phyloP scores from a whole-genome alignment of 2,329 filamentous ascomycete genomes.

The Diaporthe citri region DNA sequence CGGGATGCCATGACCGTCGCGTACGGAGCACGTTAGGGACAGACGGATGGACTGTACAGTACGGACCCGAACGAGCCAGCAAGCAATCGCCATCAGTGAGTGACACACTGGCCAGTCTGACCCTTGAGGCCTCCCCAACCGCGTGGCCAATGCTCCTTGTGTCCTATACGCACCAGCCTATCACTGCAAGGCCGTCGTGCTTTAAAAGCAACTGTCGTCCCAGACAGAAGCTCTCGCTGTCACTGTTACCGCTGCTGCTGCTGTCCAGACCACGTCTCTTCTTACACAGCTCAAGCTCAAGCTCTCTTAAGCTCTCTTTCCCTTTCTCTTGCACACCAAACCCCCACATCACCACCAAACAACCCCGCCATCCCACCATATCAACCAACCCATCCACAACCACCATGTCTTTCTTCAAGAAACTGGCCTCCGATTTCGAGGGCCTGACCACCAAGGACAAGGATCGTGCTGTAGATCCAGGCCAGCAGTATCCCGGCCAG shows the following conservation, averaged over 20 bases:
- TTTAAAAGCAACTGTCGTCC: constrained; percentile 35
- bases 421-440: constrained; percentile 53
- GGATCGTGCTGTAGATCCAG: constrained; percentile 46
- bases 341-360: not conserved
- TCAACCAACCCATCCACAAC: not conserved
- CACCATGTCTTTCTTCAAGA: constrained; percentile 54
- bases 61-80: not conserved
- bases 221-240: constrained; percentile 3
- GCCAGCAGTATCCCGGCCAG: constrained; percentile 39
- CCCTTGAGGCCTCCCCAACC: constrained; percentile 34
- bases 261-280: not conserved
- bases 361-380: constrained; percentile 25
- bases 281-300: constrained; percentile 7
- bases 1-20: constrained; percentile 12
- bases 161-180: constrained; percentile 21
- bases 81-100: constrained; percentile 13
- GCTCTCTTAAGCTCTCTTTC: constrained; percentile 1
- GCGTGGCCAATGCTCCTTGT: not conserved
- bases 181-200: constrained; percentile 21
- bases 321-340: not conserved
- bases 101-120: constrained; percentile 11
- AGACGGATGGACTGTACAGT: not conserved
- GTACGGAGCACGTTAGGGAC: not conserved
- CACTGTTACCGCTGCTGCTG: not conserved
- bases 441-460: constrained; percentile 55